These are phyloP conservation scores for Botrytis fragariae DNA, from an alignment of 2,329 filamentous ascomycete species.

Conservation along the genomic window DNA sequence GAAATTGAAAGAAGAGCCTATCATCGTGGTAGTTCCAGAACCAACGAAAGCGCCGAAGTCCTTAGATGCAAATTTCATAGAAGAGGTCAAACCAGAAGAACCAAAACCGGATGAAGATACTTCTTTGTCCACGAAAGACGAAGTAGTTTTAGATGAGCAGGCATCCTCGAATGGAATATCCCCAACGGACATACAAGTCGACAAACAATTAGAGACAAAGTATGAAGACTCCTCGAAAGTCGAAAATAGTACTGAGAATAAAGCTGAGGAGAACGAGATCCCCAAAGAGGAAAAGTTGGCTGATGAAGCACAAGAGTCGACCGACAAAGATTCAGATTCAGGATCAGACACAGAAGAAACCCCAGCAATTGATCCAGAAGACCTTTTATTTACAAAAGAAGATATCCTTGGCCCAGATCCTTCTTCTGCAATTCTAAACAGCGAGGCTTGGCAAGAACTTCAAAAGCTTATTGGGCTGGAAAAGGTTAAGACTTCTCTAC, in stretches of 20 bases:
- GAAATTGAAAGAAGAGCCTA: not conserved
- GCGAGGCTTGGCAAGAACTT: conserved; percentile 56
- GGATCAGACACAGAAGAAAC: not conserved
- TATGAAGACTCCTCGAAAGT: not conserved
- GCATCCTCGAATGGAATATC: not conserved
- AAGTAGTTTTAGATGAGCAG: not conserved
- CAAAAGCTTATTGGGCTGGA: conserved; percentile 56
- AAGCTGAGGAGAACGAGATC: not conserved
- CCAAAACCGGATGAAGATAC: not conserved
- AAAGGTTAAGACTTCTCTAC: conserved; percentile 53
- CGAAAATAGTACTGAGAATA: not conserved
- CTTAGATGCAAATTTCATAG: not conserved
- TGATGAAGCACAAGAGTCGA: not conserved
- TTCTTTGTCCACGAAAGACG: not conserved
- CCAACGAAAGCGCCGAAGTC: not conserved
- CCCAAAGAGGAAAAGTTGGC: not conserved
- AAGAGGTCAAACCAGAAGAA: not conserved
- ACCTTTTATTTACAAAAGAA: conserved; percentile 53
- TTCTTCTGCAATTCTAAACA: conserved; percentile 47
- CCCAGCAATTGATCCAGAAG: not conserved
- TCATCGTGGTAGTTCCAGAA: not conserved
- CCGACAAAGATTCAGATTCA: not conserved
- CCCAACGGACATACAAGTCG: not conserved
- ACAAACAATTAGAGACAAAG: not conserved
- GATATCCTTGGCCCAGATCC: conserved; percentile 71